Conservation (phyloP, 257 asterid genomes). For the Solanum arcanum region DNA sequence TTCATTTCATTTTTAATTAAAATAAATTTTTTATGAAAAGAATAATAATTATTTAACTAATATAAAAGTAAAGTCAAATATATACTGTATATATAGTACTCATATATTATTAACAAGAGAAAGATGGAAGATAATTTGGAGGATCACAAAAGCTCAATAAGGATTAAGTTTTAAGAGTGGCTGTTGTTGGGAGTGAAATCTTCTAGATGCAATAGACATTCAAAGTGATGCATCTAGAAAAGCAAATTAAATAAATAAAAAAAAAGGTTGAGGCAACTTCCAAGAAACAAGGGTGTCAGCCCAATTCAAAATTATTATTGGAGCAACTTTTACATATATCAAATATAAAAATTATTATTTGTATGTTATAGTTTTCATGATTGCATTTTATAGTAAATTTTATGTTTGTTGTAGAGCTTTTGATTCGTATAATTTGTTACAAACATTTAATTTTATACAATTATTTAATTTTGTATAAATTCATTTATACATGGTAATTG, state of each 20-base stretch:
- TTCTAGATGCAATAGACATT: background rate
- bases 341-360: no score
- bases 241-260: background rate
- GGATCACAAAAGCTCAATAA: background rate
- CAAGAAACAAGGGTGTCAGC: background rate
- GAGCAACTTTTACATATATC: no score
- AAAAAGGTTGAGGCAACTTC: background rate
- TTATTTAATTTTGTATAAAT: no score
- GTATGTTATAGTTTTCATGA: no score
- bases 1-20: background rate
- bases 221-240: background rate
- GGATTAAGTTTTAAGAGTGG: background rate
- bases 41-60: background rate
- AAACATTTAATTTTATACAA: no score
- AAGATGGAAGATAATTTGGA: background rate
- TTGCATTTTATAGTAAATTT: fast-evolving
- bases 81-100: background rate
- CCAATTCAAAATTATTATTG: no score
- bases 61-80: background rate
- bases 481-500: no score
- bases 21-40: background rate
- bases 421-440: no score
- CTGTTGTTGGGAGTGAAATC: background rate
- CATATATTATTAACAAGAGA: background rate
- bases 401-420: no score